Base-by-base conservation (phyloP, 129 eudicot genomes). In the Heracleum sosnowskyi region DNA sequence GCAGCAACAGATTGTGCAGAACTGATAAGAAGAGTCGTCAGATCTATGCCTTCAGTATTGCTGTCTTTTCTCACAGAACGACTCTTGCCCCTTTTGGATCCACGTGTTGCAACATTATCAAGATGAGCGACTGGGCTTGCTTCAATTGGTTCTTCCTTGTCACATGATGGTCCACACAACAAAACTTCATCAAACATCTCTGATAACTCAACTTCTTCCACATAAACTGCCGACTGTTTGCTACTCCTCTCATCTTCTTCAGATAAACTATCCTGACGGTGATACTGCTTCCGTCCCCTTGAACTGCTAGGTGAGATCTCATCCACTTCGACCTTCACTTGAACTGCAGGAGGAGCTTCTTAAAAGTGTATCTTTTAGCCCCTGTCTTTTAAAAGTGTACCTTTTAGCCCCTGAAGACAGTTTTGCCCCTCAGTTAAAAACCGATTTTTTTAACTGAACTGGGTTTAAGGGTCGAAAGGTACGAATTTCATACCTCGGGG, bases 1-100 rank as follows among this genome's bases (percentile, higher is more conserved):
- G 89, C 74, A 55, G 97, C 91, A 66, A 91, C 88, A 45, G 97
- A 86, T 62, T 87, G 97, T 16, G 93, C 89, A 81, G 93, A 91
- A 77, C 88, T 87, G 53, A 87, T 78, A 35, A 91, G 79, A 41
- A 91, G 82, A 37, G 93, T 80, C 76, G 84, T 79, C 39, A 91
- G 76, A 76, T 91, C 97, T 16, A 91, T 80, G 7, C 73, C 69
- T 57, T 91, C 93, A 70, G 45, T 84, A 66, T 78, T 76, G 41
- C 51, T 80, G 37, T 75, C 90, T 46, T 79, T 83, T 64, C 86
- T 86, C 88, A 82, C 87, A 29, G 86, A 40, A 46, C 88, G 90
- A 74, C 83, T 68, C 42, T 78, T 92, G 75, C 81, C 85, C 9
- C 88, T 80, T 24, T 71, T 82, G 3, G 86, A 69, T 22, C 42